Evolutionary conservation across 2,329 filamentous ascomycete species (phyloP).

Genomic region (Byssoonygena ceratinophila): DNA sequence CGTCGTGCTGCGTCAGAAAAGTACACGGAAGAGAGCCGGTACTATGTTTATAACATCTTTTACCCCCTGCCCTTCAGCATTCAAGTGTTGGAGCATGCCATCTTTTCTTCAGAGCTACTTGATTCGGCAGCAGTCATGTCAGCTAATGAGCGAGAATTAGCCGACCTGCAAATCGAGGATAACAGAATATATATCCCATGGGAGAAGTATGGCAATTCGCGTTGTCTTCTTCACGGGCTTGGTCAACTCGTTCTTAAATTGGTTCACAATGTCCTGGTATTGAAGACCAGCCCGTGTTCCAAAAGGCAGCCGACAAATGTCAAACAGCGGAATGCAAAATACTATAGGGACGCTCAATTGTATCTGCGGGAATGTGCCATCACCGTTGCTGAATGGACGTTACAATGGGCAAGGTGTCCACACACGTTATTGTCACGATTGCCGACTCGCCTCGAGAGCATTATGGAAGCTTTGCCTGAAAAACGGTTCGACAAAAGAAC

Average conservation of each 20-base stretch:
- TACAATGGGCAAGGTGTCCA: constrained; percentile 28
- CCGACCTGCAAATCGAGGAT: constrained; percentile 27
- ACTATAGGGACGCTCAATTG: constrained; percentile 36
- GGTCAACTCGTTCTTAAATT: constrained; percentile 36
- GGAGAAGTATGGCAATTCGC: constrained; percentile 28
- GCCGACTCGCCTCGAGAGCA: constrained; percentile 23
- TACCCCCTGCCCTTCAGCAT: constrained; percentile 32
- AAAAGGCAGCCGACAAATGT: constrained; percentile 26
- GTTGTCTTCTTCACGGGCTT: constrained; percentile 31
- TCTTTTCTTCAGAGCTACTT: constrained; percentile 37
- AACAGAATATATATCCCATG: constrained; percentile 24
- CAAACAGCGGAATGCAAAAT: constrained; percentile 34
- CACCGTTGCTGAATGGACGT: constrained; percentile 32
- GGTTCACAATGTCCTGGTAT: constrained; percentile 29
- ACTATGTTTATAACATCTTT: constrained; percentile 38
- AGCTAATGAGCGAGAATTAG: constrained; percentile 34
- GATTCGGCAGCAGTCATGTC: constrained; percentile 34
- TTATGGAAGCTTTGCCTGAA: constrained; percentile 25
- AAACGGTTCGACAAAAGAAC: constrained; percentile 23
- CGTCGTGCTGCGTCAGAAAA: constrained; percentile 23
- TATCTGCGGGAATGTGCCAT: constrained; percentile 32
- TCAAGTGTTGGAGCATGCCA: constrained; percentile 29
- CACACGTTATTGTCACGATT: constrained; percentile 21
- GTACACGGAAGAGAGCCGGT: constrained; percentile 24
- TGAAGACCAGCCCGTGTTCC: constrained; percentile 24